Evolutionary conservation across 441 rosid species (phyloP).

Genomic region (Raphanus hybrid): DNA sequence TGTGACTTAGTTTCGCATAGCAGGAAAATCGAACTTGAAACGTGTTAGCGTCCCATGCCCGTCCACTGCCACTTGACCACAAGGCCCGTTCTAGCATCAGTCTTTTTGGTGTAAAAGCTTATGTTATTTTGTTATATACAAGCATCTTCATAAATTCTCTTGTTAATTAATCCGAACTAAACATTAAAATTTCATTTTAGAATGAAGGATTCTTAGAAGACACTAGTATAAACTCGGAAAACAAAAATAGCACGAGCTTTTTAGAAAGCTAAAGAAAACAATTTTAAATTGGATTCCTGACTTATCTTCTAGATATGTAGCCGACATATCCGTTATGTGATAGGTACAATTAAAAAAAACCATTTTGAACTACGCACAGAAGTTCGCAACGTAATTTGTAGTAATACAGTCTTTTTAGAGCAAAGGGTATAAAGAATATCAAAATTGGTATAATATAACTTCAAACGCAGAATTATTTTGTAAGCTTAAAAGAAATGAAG

Average conservation of each 20-base stretch:
- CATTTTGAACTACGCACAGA: background rate
- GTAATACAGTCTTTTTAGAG: background rate
- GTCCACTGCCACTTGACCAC: too few species aligned
- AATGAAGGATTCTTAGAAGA: background rate
- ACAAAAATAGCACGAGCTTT: background rate
- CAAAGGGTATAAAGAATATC: background rate
- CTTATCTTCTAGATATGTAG: background rate
- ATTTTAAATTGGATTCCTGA: background rate
- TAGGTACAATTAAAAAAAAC: background rate
- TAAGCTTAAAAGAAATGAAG: slow-evolving; percentile 5
- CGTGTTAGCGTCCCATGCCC: too few species aligned
- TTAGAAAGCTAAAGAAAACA: background rate
- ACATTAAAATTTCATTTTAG: background rate
- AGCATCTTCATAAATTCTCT: background rate
- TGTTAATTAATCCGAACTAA: background rate
- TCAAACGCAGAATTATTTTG: background rate
- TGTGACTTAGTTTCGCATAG: too few species aligned
- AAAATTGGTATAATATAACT: background rate
- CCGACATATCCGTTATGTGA: background rate
- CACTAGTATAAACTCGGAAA: background rate
- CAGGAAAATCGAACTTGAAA: too few species aligned
- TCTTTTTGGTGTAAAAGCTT: background rate
- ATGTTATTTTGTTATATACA: background rate
- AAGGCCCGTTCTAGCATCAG: too few species aligned
- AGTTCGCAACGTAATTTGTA: background rate